Evolutionary conservation across 2,329 filamentous ascomycete genomes (phyloP).

Genomic region (Endothia cerciana): DNA sequence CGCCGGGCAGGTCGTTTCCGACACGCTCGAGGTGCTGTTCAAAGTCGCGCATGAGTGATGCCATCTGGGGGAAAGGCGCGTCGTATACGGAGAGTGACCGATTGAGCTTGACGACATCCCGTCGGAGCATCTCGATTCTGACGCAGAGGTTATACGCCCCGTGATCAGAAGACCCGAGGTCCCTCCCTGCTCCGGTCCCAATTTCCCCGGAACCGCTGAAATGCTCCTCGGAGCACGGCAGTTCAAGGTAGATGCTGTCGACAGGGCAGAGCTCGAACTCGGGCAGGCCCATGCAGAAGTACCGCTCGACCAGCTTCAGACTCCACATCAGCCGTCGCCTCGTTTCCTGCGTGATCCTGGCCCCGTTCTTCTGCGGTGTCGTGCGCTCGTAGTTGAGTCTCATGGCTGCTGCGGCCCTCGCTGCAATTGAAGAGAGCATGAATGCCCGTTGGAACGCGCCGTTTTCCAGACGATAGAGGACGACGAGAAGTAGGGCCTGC

Average conservation of each 20-base stretch:
- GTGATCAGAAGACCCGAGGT: constrained; percentile 16
- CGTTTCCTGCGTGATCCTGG: constrained; percentile 47
- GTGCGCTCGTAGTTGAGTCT: constrained; percentile 48
- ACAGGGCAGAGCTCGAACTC: constrained; percentile 50
- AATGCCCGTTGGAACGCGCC: constrained; percentile 50
- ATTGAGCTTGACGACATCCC: constrained; percentile 31
- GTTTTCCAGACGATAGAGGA: constrained; percentile 49
- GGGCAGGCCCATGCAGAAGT: constrained; percentile 47
- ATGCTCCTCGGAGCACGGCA: constrained; percentile 50
- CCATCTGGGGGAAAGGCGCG: constrained; percentile 18
- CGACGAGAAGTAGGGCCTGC: constrained; percentile 49
- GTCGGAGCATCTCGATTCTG: constrained; percentile 32
- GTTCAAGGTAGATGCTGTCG: constrained; percentile 46
- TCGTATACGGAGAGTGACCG: constrained; percentile 25
- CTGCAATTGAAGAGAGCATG: constrained; percentile 48
- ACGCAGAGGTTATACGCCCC: constrained; percentile 31
- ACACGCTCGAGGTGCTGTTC: constrained; percentile 26
- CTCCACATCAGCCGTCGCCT: constrained; percentile 50
- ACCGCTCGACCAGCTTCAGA: constrained; percentile 47
- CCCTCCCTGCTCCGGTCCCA: not conserved
- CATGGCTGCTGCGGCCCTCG: constrained; percentile 47
- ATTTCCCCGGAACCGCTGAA: constrained; percentile 36
- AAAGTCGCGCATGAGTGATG: constrained; percentile 24
- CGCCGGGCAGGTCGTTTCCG: constrained; percentile 15
- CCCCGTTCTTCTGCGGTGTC: constrained; percentile 33